Base-by-base conservation (phyloP, 106 monocot species). In the Posidonia australis region DNA sequence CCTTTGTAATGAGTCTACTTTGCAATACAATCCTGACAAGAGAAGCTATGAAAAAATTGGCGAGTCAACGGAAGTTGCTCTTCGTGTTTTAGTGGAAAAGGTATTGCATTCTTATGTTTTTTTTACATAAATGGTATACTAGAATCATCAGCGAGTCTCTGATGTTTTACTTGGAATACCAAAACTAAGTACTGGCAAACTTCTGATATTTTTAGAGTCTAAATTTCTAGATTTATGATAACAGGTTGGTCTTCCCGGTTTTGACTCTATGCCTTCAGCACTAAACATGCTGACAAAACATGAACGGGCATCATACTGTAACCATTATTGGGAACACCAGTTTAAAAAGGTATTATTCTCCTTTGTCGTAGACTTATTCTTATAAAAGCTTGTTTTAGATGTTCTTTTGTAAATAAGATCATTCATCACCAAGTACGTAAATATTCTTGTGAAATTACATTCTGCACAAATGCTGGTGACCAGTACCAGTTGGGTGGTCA, bases 261-360 rank as follows among this genome's bases (percentile, higher is more conserved):
- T 98, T 98, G 87, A 98, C 77, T 98, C 98, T 58, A 98, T 98
- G 98, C 98, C 91, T 72, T 85, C 90, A 54, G 91, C 98, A 68
- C 64, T 98, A 55, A 87, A 80, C 68, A 85, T 98, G 84, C 66
- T 98, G 51, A 83, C 67, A 32, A 98, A 98, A 54, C 87, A 87
- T 67, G 98, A 98, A 70, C 87, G 98, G 5, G 90, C 91, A 69
- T 85, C 91, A 64, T 98, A 91, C 64, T 98, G 98, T 75, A 98
- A 98, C 64, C 86, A 72, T 60, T 98, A 98, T 70, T 98, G 98
- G 98, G 98, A 91, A 65, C 73, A 91, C 56, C 87, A 98, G 77
- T 98, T 98, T 59, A 98, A 81, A 72, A 98, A 98, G 98, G 98
- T 98, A 9, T 67, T n/a, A 46, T 10, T 27, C 46, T 45, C 14